phyloP scores from a whole-genome alignment of 2,329 filamentous ascomycete genomes.

The Shiraia sp. region DNA sequence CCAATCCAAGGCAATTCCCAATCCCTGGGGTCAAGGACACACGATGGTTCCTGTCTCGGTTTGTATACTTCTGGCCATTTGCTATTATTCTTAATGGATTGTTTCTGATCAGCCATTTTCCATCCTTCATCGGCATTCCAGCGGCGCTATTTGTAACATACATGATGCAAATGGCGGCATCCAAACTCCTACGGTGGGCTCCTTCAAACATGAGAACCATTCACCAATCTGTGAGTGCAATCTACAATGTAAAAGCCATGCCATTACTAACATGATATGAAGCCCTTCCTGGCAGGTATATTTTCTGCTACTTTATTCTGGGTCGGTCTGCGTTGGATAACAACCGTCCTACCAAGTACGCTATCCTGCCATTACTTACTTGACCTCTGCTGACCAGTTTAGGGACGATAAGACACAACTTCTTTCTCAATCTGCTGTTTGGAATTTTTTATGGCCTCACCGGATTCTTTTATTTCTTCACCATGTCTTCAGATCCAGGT shows the following conservation, averaged over 20 bases:
- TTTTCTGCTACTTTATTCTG: constrained; percentile 87
- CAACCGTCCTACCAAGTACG: constrained; percentile 72
- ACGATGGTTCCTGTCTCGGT: constrained; percentile 76
- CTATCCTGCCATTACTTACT: neutral
- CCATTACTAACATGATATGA: constrained; percentile 11
- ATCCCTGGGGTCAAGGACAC: constrained; percentile 77
- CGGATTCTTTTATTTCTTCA: constrained; percentile 82
- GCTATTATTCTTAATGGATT: constrained; percentile 72
- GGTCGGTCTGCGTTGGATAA: constrained; percentile 75
- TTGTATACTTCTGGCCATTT: constrained; percentile 90
- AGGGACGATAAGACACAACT: constrained; percentile 68
- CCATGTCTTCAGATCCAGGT: constrained; percentile 88
- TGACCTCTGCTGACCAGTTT: constrained; percentile 36
- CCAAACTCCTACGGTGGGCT: constrained; percentile 78
- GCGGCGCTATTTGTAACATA: constrained; percentile 68
- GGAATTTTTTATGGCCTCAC: constrained; percentile 66
- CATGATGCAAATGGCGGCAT: constrained; percentile 75
- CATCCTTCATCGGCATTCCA: constrained; percentile 76
- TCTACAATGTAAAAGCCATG: too few species aligned
- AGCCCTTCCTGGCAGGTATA: constrained; percentile 92
- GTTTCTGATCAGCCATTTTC: constrained; percentile 72
- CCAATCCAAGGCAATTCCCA: constrained; percentile 73
- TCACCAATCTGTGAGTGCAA: constrained; percentile 74
- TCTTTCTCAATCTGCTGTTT: constrained; percentile 81
- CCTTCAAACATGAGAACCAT: constrained; percentile 87